A percentile compares a stretch with the other conserved stretches of the same genome.
Conservation (phyloP, 2,329 filamentous ascomycete species). For the Colletotrichum scovillei region DNA sequence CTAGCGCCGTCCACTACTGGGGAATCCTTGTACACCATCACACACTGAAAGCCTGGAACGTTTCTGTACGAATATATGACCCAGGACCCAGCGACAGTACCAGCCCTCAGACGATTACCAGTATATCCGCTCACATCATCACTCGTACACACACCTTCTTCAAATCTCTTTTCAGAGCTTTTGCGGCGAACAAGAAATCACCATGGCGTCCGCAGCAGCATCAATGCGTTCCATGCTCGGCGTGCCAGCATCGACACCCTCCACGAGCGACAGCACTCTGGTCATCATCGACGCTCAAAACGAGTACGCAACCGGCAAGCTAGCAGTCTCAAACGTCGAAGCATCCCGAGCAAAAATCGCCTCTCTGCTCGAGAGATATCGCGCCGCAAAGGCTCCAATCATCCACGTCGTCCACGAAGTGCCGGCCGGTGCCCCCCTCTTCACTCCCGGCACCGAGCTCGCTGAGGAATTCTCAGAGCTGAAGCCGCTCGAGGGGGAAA, state of each 20-base stretch:
- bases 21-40: no score
- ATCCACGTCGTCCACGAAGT: conserved; percentile 71
- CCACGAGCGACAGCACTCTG: conserved; percentile 66
- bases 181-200: no score
- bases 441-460: conserved; percentile 70
- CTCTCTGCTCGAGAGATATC: conserved; percentile 68
- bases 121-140: no score
- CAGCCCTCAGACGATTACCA: no score
- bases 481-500: conserved; percentile 63
- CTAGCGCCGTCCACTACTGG: no score
- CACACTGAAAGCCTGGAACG: no score
- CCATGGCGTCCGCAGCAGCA: conserved; percentile 32
- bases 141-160: no score
- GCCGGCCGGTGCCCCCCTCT: conserved; percentile 71
- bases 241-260: conserved; percentile 63
- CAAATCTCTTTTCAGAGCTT: no score
- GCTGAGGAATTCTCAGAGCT: conserved; percentile 71
- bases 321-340: conserved; percentile 65
- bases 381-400: conserved; percentile 58
- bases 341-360: conserved; percentile 67
- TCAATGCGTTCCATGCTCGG: conserved; percentile 63
- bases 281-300: conserved; percentile 79
- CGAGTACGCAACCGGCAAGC: conserved; percentile 70
- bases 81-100: no score
- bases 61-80: no score